These are phyloP conservation scores for Coffea humblotiana DNA, from an alignment of 305 asterid genomes.

Conservation along the genomic window DNA sequence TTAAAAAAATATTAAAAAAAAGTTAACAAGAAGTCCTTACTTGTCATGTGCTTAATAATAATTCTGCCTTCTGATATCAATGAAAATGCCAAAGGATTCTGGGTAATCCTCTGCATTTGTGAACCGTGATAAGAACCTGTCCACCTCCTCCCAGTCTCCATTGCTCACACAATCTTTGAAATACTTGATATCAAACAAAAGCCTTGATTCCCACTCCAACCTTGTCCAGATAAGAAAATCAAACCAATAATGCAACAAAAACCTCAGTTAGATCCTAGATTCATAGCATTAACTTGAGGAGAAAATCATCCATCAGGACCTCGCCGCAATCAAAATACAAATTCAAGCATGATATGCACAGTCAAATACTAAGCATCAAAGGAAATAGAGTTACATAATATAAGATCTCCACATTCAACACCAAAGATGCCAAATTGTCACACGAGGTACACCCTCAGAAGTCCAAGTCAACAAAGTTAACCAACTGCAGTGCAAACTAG, in stretches of 20 bases:
- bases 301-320: background rate
- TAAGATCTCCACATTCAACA: background rate
- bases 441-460: constrained; percentile 47
- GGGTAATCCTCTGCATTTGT: constrained; percentile 56
- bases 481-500: background rate
- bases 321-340: no score
- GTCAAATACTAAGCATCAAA: background rate
- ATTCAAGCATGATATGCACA: no score
- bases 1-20: no score
- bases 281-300: background rate
- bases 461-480: background rate
- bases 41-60: constrained; percentile 61
- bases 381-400: background rate
- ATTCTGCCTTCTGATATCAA: constrained; percentile 59
- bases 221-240: constrained; percentile 19
- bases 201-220: constrained; percentile 64
- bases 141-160: constrained; percentile 66
- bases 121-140: constrained; percentile 51
- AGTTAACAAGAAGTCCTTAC: constrained; percentile 17
- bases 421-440: constrained; percentile 6
- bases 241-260: background rate
- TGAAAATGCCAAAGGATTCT: constrained; percentile 51
- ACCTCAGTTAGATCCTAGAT: background rate
- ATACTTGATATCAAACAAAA: constrained; percentile 53
- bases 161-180: constrained; percentile 49